phyloP scores from a whole-genome alignment of 2,329 filamentous ascomycete species.

The Venturia carpophila region DNA sequence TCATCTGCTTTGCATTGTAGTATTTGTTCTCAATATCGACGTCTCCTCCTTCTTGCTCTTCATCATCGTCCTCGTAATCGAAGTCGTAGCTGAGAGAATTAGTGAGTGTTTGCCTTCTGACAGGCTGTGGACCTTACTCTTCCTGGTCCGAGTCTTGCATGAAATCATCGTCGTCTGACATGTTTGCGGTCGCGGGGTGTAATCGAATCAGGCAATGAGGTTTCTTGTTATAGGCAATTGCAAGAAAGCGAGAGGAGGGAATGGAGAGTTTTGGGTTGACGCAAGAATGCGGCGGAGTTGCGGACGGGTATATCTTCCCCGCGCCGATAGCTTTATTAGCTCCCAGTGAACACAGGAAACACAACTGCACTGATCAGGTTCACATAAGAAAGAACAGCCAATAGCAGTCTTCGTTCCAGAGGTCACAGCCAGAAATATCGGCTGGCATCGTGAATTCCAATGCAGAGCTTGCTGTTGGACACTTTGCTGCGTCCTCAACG shows the following conservation, averaged over 20 bases:
- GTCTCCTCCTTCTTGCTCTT: slow-evolving; percentile 79
- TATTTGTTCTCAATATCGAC: slow-evolving; percentile 99
- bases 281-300: background rate
- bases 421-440: too few species aligned
- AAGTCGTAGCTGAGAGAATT: slow-evolving; percentile 69
- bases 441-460: too few species aligned
- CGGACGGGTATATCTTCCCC: background rate
- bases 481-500: too few species aligned
- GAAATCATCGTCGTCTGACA: slow-evolving; percentile 84
- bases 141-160: slow-evolving; percentile 89
- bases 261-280: background rate
- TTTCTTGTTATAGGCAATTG: background rate
- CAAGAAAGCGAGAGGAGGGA: background rate
- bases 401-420: background rate
- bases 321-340: background rate
- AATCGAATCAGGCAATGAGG: background rate
- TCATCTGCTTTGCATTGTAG: slow-evolving; percentile 98
- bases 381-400: background rate
- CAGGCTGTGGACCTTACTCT: slow-evolving; percentile 49
- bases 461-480: too few species aligned
- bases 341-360: background rate
- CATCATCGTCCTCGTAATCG: slow-evolving; percentile 82
- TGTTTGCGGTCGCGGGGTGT: slow-evolving; percentile 29
- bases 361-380: background rate
- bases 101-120: slow-evolving; percentile 22